Evolutionary conservation across 441 rosid genomes (phyloP).

Genomic region (Mallotus japonicus): DNA sequence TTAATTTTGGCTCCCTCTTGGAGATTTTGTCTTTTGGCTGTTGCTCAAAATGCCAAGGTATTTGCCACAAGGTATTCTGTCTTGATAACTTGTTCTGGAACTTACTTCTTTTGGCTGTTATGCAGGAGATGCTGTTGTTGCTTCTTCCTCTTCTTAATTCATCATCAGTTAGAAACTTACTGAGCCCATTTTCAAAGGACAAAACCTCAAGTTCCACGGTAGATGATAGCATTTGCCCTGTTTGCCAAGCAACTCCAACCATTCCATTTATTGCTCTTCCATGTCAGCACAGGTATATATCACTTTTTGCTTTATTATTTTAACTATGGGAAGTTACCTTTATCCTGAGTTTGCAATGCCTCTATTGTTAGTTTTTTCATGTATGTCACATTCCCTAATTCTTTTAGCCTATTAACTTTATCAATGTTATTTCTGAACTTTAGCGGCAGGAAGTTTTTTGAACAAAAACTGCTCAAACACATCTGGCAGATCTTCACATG

Average conservation of each 20-base stretch:
- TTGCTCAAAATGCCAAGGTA: not conserved
- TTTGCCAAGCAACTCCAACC: conserved; percentile 74
- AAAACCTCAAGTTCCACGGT: conserved; percentile 55
- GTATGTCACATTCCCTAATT: not conserved
- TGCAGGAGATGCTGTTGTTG: conserved; percentile 89
- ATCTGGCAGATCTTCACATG: not conserved
- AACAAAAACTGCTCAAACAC: not conserved
- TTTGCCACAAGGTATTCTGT: not conserved
- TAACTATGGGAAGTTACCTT: not conserved
- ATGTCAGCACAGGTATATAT: conserved; percentile 76
- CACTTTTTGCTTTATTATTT: not conserved
- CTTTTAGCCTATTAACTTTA: not conserved
- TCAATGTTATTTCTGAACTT: no score
- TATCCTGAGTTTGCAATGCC: no score
- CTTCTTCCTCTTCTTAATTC: conserved; percentile 98
- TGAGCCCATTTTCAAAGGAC: conserved; percentile 77
- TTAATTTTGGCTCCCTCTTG: not conserved
- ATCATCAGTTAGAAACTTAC: conserved; percentile 64
- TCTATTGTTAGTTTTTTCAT: no score
- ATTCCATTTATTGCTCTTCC: conserved; percentile 87
- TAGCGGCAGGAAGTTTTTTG: not conserved
- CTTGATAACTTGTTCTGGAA: conserved; percentile 1
- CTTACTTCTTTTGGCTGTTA: conserved; percentile 6
- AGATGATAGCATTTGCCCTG: conserved; percentile 68
- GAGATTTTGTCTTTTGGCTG: not conserved